These are phyloP conservation scores for Trichocomaceae sp. DNA, from an alignment of 2,329 filamentous ascomycete species.

Conservation along the genomic window DNA sequence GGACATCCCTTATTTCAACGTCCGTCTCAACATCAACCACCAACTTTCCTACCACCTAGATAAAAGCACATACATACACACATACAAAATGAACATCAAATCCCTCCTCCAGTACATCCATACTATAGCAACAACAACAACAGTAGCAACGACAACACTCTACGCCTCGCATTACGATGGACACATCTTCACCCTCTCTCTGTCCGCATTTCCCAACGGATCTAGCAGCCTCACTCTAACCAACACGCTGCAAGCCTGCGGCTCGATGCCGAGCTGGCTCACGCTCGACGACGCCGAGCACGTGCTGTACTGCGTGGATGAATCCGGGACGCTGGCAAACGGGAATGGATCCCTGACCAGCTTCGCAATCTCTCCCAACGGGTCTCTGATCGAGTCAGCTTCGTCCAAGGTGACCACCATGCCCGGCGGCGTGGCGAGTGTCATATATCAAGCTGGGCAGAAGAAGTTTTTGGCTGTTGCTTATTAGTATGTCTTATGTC, in stretches of 20 bases:
- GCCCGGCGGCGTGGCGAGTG: slow-evolving; percentile 29
- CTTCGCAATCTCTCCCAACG: slow-evolving; percentile 17
- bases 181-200: slow-evolving; percentile 29
- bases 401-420: slow-evolving; percentile 19
- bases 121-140: background rate
- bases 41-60: no score
- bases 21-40: background rate
- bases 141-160: slow-evolving; percentile 18
- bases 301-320: slow-evolving; percentile 32
- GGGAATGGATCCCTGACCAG: slow-evolving; percentile 21
- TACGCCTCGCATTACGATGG: slow-evolving; percentile 36
- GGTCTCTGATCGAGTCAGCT: slow-evolving; percentile 10
- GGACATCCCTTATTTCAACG: background rate
- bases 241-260: slow-evolving; percentile 26
- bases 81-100: background rate
- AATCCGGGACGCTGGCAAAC: slow-evolving; percentile 23
- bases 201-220: background rate
- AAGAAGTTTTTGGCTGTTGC: slow-evolving; percentile 30
- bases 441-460: slow-evolving; percentile 24
- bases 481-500: slow-evolving; percentile 29
- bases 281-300: slow-evolving; percentile 23
- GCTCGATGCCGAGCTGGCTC: slow-evolving; percentile 32
- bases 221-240: slow-evolving; percentile 19
- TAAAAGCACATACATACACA: background rate
- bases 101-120: background rate